Evolutionary conservation across 495 filamentous ascomycete species (phyloP).

Genomic region (Mycothermus thermophilus): DNA sequence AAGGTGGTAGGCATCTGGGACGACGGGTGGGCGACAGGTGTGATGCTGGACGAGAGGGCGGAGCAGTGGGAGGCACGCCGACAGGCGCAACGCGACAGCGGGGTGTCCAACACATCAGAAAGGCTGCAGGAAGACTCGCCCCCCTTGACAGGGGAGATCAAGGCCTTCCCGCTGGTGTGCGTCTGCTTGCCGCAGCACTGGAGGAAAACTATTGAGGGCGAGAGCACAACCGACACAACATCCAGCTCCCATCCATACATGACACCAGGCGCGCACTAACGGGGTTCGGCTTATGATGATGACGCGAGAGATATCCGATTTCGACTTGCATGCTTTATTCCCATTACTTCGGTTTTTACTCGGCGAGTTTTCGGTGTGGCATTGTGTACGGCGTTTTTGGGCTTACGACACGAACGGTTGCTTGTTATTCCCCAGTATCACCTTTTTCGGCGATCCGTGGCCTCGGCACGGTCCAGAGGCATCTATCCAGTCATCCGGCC

Average conservation of each 20-base stretch:
- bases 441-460: too few relatives aligned
- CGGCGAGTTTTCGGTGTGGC: too few relatives aligned
- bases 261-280: constrained; percentile 19
- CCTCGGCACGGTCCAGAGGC: too few relatives aligned
- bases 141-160: constrained; percentile 69
- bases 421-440: not conserved
- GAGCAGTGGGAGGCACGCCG: constrained; percentile 76
- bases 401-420: constrained; percentile 4
- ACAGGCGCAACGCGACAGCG: constrained; percentile 76
- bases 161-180: constrained; percentile 96
- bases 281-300: constrained; percentile 11
- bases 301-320: constrained; percentile 12
- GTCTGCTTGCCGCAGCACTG: constrained; percentile 95
- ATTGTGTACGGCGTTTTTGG: constrained; percentile 31
- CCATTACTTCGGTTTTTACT: constrained; percentile 11
- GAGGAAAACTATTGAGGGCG: constrained; percentile 91
- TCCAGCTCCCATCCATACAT: constrained; percentile 30
- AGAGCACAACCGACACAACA: constrained; percentile 45
- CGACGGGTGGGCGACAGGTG: constrained; percentile 96
- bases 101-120: constrained; percentile 73
- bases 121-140: constrained; percentile 45
- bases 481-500: too few relatives aligned
- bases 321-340: constrained; percentile 23
- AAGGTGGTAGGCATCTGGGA: constrained; percentile 99
- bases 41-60: constrained; percentile 64